Base-by-base conservation (phyloP, 352 stramenopile genomes). In the Phytopythium kandeliae region DNA sequence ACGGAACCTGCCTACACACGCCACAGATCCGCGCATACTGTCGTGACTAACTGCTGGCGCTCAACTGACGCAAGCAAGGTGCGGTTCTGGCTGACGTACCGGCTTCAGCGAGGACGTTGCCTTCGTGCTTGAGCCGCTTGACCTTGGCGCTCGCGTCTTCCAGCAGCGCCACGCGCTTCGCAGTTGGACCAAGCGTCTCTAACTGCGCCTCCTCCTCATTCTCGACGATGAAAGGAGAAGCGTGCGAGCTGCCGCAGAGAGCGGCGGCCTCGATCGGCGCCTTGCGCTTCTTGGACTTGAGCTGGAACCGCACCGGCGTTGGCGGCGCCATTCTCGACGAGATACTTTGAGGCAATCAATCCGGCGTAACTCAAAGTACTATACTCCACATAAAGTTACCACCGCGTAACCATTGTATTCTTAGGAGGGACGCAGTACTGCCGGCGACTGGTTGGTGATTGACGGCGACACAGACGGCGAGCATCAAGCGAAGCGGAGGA, bases 41-140 rank as follows among this genome's bases (percentile, higher is more conserved):
- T 33, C 28, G 28, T 33, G 5, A 33, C 28, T 33, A n/a, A n/a
- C n/a, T n/a, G n/a, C n/a, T n/a, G n/a, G n/a, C n/a, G n/a, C n/a
- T n/a, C n/a, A n/a, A n/a, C n/a, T n/a, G n/a, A n/a, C n/a, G n/a
- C n/a, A n/a, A n/a, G n/a, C n/a, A n/a, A n/a, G n/a, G n/a, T n/a
- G n/a, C n/a, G n/a, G n/a, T n/a, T n/a, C n/a, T n/a, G n/a, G n/a
- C n/a, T n/a, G n/a, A n/a, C 45, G 51, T 17, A 59, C 63, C 69
- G 26, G 70, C 68, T 45, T 90, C 81, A 2, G 84, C 84, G 5
- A 94, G 69, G 11, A 60, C 84, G 57, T 88, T 88, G 55, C 84
- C 84, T 52, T 94, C 84, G n/a, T 66, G 58, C 51, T 90, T 76
- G 13, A 94, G 53, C 31, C 80, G 74, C 43, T 74, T 79, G 11